phyloP scores from a whole-genome alignment of 768 basidiomycete genomes.

The Tricholoma saponaceum region DNA sequence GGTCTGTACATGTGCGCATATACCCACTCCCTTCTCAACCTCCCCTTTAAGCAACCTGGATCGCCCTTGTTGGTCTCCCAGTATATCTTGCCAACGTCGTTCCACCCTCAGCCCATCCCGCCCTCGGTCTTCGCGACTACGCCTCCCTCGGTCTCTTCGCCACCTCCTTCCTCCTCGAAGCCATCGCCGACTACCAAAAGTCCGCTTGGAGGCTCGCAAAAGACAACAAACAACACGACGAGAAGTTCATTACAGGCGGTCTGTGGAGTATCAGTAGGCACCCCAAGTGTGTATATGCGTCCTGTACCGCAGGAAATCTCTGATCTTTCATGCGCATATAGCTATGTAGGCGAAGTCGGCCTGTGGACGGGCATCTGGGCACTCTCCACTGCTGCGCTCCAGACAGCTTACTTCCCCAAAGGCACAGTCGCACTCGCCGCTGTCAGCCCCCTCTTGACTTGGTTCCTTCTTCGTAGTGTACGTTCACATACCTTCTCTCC shows the following conservation, averaged over 20 bases:
- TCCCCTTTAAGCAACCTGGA: constrained; percentile 52
- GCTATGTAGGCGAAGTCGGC: constrained; percentile 70
- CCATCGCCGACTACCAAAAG: constrained; percentile 65
- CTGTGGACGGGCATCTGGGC: constrained; percentile 68
- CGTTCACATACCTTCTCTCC: constrained; percentile 10
- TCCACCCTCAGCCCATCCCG: constrained; percentile 44
- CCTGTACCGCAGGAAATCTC: too few relatives aligned
- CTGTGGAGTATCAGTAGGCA: constrained; percentile 68
- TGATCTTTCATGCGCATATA: constrained; percentile 17
- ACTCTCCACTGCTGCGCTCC: constrained; percentile 46
- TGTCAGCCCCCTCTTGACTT: constrained; percentile 61
- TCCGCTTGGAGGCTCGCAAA: constrained; percentile 54
- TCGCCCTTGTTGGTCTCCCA: constrained; percentile 63
- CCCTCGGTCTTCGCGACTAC: constrained; percentile 52
- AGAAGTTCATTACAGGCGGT: constrained; percentile 65
- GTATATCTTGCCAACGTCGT: constrained; percentile 61
- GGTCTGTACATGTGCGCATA: constrained; percentile 25
- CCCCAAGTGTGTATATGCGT: constrained; percentile 52
- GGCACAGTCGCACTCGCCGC: constrained; percentile 43
- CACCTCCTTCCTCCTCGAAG: constrained; percentile 56
- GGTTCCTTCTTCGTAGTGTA: constrained; percentile 53
- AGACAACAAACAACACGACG: constrained; percentile 60
- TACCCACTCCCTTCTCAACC: not conserved
- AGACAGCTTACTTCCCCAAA: constrained; percentile 39
- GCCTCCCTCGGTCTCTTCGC: constrained; percentile 49